Evolutionary conservation across 176 grass and related monocot species (phyloP).

Genomic region (Musa schizocarpa): DNA sequence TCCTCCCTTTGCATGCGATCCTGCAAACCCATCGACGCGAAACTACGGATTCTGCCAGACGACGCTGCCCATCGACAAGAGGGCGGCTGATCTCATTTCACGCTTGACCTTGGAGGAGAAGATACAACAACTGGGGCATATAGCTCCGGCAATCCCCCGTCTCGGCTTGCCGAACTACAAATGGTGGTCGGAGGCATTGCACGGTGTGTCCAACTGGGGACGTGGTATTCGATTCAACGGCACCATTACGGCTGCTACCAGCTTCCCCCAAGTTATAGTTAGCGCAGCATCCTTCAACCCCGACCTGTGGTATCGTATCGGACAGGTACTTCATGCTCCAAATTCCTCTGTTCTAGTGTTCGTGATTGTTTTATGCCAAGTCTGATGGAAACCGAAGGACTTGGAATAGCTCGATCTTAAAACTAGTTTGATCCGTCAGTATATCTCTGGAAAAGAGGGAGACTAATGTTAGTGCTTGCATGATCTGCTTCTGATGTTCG

Average conservation of each 20-base stretch:
- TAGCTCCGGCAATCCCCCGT: constrained; percentile 44
- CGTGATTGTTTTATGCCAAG: too few relatives aligned
- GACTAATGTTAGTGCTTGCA: constrained; percentile 6
- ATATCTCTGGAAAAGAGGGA: constrained; percentile 19
- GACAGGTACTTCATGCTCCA: constrained; percentile 36
- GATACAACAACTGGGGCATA: constrained; percentile 68
- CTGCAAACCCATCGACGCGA: constrained; percentile 22
- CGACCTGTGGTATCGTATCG: constrained; percentile 78
- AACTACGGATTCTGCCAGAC: constrained; percentile 50
- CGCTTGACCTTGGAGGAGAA: constrained; percentile 69
- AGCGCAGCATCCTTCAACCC: constrained; percentile 79
- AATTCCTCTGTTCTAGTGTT: too few relatives aligned
- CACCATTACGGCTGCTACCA: constrained; percentile 53
- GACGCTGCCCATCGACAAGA: constrained; percentile 30
- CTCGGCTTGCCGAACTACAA: constrained; percentile 79
- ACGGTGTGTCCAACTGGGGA: constrained; percentile 61
- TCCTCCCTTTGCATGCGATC: constrained; percentile 72
- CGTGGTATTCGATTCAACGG: constrained; percentile 61
- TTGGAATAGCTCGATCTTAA: too few relatives aligned
- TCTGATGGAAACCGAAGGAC: too few relatives aligned
- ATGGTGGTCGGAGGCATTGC: constrained; percentile 96
- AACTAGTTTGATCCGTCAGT: too few relatives aligned
- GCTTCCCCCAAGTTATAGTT: constrained; percentile 95
- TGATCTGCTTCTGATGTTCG: background rate
- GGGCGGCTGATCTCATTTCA: constrained; percentile 53